Base-by-base conservation (phyloP, 1,284 basidiomycete genomes). In the Meripilus lineatus region DNA sequence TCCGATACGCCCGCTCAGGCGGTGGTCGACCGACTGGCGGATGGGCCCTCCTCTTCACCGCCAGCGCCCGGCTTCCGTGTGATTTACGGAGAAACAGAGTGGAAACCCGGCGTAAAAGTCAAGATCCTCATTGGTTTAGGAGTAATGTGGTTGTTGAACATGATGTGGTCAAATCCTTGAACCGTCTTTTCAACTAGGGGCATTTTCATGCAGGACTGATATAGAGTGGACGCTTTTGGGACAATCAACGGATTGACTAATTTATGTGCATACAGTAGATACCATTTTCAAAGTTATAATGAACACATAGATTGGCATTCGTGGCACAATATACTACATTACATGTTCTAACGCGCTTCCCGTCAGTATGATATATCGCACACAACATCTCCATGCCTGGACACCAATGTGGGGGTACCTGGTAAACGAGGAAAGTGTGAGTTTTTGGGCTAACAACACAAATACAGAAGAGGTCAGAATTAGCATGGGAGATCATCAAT, bases 401-500 rank as follows among this genome's bases (percentile, higher is more conserved):
- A 39, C n/a, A 40, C 14, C 43, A 33, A 32, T 25, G 38, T 13
- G 17, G 18, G 23, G 32, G 26, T 24, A 23, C 17, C 65, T 57
- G 24, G 70, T 57, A 28, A 71, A 58, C n/a, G n/a, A n/a, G 13
- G 64, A 65, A 25, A n/a, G 22, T n/a, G 33, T 50, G 18, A 50
- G 49, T 28, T 28, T 45, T 20, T 30, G n/a, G 15, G 37, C 26
- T 10, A 17, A 8, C 14, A 65, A 46, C 11, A 37, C 15, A 25
- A 46, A 46, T 21, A 49, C 33, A 42, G 14, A 40, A 50, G 28
- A 59, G 48, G 66, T 86, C 84, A 88, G 84, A 74, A 88, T 88
- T 88, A 88, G 84, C 84, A 88, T 88, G 85, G 83, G 57, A 71
- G 55, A 61, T 84, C 84, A 71, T 83, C 84, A 84, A 71, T 58